These are phyloP conservation scores for Ophiostoma montium DNA, from an alignment of 2,329 filamentous ascomycete genomes.

Conservation along the genomic window DNA sequence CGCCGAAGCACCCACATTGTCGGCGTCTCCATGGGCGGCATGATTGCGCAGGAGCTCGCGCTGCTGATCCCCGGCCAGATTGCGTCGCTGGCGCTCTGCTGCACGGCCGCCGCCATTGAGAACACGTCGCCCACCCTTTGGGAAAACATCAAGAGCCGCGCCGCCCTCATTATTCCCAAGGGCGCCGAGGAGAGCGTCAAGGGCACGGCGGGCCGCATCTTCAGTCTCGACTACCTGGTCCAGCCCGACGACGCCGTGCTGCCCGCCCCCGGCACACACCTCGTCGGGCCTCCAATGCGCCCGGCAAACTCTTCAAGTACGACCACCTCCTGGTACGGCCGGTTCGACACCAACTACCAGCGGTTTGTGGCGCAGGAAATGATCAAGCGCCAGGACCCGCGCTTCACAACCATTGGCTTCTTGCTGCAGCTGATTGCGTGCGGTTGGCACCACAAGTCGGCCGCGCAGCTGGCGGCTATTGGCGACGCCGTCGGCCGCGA, in stretches of 20 bases:
- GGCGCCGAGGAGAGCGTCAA: constrained; percentile 50
- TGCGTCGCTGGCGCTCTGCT: constrained; percentile 42
- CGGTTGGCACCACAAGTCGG: constrained; percentile 64
- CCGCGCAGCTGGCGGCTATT: constrained; percentile 49
- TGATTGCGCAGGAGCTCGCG: constrained; percentile 77
- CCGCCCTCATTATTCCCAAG: constrained; percentile 53
- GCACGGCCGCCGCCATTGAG: constrained; percentile 46
- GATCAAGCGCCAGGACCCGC: constrained; percentile 49
- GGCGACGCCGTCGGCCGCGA: constrained; percentile 56
- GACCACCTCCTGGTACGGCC: constrained; percentile 8
- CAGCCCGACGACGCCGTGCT: constrained; percentile 43
- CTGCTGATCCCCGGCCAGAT: constrained; percentile 37
- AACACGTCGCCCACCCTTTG: constrained; percentile 43
- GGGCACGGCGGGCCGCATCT: constrained; percentile 52
- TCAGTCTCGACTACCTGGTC: constrained; percentile 48
- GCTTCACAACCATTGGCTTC: constrained; percentile 54
- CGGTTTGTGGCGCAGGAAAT: constrained; percentile 71
- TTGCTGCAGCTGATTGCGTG: constrained; percentile 65
- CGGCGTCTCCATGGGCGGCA: constrained; percentile 76
- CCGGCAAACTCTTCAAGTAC: no score
- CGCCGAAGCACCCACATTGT: constrained; percentile 44
- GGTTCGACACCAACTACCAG: constrained; percentile 64
- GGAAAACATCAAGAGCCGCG: constrained; percentile 47
- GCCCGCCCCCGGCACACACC: constrained; percentile 19
- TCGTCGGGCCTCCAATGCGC: constrained; percentile 11